phyloP scores from a whole-genome alignment of 805 yeast genomes.

The Wickerhamiella occidentalis region DNA sequence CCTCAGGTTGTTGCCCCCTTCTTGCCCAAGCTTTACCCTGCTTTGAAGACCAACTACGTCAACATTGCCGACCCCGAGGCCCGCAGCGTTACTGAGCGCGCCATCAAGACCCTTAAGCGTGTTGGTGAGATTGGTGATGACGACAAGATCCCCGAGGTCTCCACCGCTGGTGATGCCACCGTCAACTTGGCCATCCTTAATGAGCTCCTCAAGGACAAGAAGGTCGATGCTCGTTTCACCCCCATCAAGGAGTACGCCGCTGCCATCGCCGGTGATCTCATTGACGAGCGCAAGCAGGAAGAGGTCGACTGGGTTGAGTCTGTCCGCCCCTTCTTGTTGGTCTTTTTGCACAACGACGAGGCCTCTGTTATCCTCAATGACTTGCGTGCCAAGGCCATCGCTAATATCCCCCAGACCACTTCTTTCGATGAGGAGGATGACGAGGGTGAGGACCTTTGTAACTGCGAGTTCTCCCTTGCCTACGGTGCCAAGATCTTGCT shows the following conservation, averaged over 20 bases:
- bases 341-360: constrained; percentile 86
- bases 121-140: constrained; percentile 92
- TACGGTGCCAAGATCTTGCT: constrained; percentile 99
- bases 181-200: constrained; percentile 78
- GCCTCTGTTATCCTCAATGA: constrained; percentile 85
- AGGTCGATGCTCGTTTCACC: constrained; percentile 61
- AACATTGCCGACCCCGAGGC: constrained; percentile 99
- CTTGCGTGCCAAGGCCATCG: constrained; percentile 91
- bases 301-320: constrained; percentile 83
- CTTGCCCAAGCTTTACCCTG: constrained; percentile 90
- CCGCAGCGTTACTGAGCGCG: constrained; percentile 95
- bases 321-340: constrained; percentile 87
- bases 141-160: constrained; percentile 89
- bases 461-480: constrained; percentile 99
- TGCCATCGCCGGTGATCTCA: constrained; percentile 96
- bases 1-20: constrained; percentile 99
- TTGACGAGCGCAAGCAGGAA: constrained; percentile 94
- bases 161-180: constrained; percentile 93
- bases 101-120: constrained; percentile 93
- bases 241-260: constrained; percentile 73
- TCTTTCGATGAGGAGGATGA: constrained; percentile 81
- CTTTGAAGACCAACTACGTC: constrained; percentile 84
- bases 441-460: constrained; percentile 99
- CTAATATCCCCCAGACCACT: constrained; percentile 96
- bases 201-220: constrained; percentile 54